Evolutionary conservation across 495 filamentous ascomycete species (phyloP).

Genomic region (Podospora tetraspora): DNA sequence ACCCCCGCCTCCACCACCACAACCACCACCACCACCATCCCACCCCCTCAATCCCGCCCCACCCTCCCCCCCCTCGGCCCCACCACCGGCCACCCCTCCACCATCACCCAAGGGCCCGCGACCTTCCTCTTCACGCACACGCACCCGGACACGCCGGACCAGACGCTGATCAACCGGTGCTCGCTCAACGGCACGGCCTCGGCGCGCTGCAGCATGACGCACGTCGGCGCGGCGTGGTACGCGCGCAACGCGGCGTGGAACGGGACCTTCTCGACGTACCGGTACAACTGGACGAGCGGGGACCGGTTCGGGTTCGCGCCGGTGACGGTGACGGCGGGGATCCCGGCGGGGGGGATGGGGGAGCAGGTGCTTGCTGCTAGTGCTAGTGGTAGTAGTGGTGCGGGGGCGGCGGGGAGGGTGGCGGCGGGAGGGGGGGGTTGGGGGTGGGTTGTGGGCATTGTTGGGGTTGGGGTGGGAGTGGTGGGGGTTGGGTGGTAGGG

Average conservation of each 20-base stretch:
- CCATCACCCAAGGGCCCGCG: constrained; percentile 26
- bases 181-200: constrained; percentile 21
- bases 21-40: constrained; percentile 6
- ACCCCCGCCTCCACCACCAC: constrained; percentile 1
- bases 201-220: constrained; percentile 23
- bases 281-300: constrained; percentile 28
- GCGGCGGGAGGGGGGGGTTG: not conserved
- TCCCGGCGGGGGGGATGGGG: constrained; percentile 14
- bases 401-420: not conserved
- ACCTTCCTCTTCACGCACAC: constrained; percentile 23
- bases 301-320: constrained; percentile 26
- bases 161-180: constrained; percentile 21
- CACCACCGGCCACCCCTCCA: constrained; percentile 21
- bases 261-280: constrained; percentile 24
- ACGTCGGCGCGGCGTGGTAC: constrained; percentile 26
- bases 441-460: not conserved
- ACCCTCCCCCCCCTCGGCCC: constrained; percentile 1
- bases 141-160: constrained; percentile 13
- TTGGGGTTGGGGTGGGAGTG: not conserved
- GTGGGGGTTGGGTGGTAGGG: not conserved
- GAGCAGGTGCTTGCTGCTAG: constrained; percentile 2
- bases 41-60: not conserved
- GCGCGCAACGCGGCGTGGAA: constrained; percentile 19
- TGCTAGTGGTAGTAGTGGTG: constrained; percentile 13
- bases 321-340: constrained; percentile 24